These are phyloP conservation scores for Borovskyia barvae DNA, from an alignment of 208 protist species.

Conservation along the genomic window DNA sequence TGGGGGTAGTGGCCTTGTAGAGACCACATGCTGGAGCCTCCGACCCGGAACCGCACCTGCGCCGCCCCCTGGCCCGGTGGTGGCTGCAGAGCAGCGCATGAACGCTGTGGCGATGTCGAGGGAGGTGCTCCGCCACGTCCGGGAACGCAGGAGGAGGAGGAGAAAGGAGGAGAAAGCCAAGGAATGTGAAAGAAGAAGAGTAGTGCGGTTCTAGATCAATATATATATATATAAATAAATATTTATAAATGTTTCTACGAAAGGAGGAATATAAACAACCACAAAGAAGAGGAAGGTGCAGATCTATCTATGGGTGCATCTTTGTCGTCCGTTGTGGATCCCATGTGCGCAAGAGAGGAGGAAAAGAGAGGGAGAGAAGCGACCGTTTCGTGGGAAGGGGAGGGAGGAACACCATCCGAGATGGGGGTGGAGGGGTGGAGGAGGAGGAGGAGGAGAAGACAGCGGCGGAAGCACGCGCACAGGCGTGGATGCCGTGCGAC, in stretches of 20 bases:
- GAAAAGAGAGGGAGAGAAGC: background rate
- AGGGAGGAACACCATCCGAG: background rate
- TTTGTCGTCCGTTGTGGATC: no score
- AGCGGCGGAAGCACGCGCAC: no score
- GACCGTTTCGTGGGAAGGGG: background rate
- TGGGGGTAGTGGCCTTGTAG: no score
- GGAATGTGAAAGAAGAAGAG: background rate
- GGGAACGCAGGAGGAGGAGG: background rate
- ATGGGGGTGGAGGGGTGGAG: background rate
- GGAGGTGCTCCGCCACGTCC: background rate
- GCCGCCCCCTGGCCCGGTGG: no score
- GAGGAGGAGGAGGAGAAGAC: background rate
- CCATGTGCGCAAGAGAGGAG: no score
- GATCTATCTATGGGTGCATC: no score
- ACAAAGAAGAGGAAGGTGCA: no score
- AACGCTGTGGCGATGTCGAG: background rate
- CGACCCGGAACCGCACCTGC: no score
- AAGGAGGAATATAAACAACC: conserved; percentile 2
- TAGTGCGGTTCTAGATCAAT: background rate
- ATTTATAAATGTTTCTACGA: background rate
- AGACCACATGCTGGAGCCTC: no score
- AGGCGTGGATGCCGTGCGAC: no score
- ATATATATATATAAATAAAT: background rate
- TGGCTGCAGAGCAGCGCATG: background rate
- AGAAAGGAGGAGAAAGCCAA: background rate